Percentiles rank a stretch among this genome's conserved stretches.
phyloP scores from a whole-genome alignment of 2,329 filamentous ascomycete genomes.

The Cordyceps tenuipes region DNA sequence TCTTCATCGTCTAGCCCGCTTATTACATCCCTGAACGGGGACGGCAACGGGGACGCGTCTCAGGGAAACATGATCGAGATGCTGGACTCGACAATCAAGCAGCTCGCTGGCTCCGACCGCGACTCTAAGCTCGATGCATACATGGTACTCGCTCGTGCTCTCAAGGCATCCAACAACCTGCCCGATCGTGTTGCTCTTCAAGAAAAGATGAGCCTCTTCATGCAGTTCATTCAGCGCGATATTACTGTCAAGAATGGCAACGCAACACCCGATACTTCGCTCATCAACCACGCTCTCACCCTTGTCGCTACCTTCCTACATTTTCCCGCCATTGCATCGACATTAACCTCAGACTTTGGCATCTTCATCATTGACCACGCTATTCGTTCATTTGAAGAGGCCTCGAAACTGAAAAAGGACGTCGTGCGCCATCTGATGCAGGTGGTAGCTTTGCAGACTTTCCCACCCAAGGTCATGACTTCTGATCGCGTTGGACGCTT shows the following conservation, averaged over 20 bases:
- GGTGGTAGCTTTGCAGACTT: conserved; percentile 71
- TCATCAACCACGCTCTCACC: conserved; percentile 70
- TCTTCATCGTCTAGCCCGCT: conserved; percentile 41
- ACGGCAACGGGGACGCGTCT: conserved; percentile 31
- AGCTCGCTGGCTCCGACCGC: conserved; percentile 67
- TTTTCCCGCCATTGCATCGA: conserved; percentile 60
- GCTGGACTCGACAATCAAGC: conserved; percentile 75
- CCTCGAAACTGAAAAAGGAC: conserved; percentile 58
- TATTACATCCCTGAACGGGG: conserved; percentile 30
- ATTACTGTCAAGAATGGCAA: conserved; percentile 52
- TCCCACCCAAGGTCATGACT: conserved; percentile 66
- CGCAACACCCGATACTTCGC: conserved; percentile 53
- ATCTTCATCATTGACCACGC: conserved; percentile 73
- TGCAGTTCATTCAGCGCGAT: conserved; percentile 78
- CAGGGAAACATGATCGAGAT: conserved; percentile 62
- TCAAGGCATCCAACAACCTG: conserved; percentile 75
- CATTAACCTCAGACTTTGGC: conserved; percentile 70
- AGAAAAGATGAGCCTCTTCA: conserved; percentile 67
- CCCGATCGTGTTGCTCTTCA: conserved; percentile 66
- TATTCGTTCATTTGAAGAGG: conserved; percentile 63
- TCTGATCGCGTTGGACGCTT: conserved; percentile 61
- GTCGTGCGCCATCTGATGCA: conserved; percentile 73
- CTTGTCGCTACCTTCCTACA: conserved; percentile 71
- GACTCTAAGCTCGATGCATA: conserved; percentile 78
- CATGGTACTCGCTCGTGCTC: conserved; percentile 62